Conservation (phyloP, 768 basidiomycete genomes). For the Boletus pseudo-olivaceus region DNA sequence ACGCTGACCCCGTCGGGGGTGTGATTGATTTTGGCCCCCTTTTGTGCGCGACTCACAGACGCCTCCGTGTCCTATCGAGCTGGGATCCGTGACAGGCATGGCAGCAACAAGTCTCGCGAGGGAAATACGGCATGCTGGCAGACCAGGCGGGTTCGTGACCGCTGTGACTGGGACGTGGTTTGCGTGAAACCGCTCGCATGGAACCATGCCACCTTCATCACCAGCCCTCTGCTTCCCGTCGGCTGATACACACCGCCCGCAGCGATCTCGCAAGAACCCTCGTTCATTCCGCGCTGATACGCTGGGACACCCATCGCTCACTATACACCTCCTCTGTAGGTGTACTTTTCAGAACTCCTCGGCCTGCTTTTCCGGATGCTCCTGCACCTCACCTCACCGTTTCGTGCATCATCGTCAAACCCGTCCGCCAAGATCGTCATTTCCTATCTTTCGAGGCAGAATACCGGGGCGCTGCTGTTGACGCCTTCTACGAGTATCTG, state of each 20-base stretch:
- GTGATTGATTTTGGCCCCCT: conserved; percentile 51
- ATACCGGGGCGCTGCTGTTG: background rate
- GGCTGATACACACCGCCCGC: conserved; percentile 67
- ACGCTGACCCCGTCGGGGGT: conserved; percentile 38
- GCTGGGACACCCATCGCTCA: background rate
- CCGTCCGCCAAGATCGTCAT: conserved; percentile 46
- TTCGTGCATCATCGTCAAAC: conserved; percentile 28
- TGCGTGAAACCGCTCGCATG: conserved; percentile 63
- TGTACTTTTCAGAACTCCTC: conserved; percentile 83
- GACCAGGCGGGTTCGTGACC: conserved; percentile 37
- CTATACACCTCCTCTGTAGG: conserved; percentile 39
- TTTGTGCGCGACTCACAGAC: conserved; percentile 25
- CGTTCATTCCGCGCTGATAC: background rate
- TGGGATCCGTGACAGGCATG: conserved; percentile 41
- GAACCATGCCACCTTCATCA: conserved; percentile 46
- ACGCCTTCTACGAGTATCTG: background rate
- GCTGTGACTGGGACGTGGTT: background rate
- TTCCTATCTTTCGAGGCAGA: conserved; percentile 46
- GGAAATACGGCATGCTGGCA: conserved; percentile 22
- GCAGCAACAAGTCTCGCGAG: background rate
- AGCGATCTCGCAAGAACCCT: conserved; percentile 70
- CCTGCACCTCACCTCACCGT: conserved; percentile 62
- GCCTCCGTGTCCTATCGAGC: conserved; percentile 53
- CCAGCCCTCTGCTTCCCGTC: conserved; percentile 16
- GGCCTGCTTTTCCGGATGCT: conserved; percentile 74